phyloP scores from a whole-genome alignment of 2,329 filamentous ascomycete species.

The Xylariaceae sp. region DNA sequence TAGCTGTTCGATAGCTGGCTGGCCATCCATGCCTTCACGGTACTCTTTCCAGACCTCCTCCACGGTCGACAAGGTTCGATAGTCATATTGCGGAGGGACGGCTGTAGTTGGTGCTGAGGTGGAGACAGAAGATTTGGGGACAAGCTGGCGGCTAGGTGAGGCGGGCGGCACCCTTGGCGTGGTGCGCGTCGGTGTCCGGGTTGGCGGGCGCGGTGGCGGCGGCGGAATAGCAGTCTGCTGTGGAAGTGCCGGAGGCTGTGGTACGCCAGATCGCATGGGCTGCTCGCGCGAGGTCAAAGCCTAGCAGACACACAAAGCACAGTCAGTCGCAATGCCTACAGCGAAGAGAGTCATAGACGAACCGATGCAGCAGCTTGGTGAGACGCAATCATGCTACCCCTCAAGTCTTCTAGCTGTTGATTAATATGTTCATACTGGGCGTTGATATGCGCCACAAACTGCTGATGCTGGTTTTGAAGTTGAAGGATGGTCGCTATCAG shows the following conservation, averaged over 20 bases:
- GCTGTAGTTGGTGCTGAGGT: conserved; percentile 25
- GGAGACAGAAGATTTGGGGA: conserved; percentile 26
- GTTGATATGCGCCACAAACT: conserved; percentile 33
- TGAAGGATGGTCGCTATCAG: conserved; percentile 34
- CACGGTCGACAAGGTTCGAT: conserved; percentile 33
- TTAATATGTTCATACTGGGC: conserved; percentile 32
- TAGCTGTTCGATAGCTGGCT: conserved; percentile 34
- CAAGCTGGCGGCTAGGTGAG: conserved; percentile 29
- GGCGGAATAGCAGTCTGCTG: conserved; percentile 25
- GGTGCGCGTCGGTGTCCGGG: conserved; percentile 28
- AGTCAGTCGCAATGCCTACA: conserved; percentile 14
- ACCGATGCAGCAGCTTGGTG: conserved; percentile 33
- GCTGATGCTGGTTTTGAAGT: conserved; percentile 33
- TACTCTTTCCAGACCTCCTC: conserved; percentile 37
- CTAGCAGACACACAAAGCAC: conserved; percentile 14
- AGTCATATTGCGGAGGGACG: conserved; percentile 33
- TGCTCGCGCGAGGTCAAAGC: conserved; percentile 25
- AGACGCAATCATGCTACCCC: conserved; percentile 30
- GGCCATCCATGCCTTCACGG: conserved; percentile 34
- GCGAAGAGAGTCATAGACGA: conserved; percentile 15
- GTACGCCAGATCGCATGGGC: conserved; percentile 23
- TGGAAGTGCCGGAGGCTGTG: conserved; percentile 24
- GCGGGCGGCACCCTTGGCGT: conserved; percentile 26
- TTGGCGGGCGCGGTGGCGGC: conserved; percentile 23
- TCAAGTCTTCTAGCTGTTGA: conserved; percentile 33